Conservation (phyloP, 2,329 filamentous ascomycete species). For the Mollisiaceae sp. region DNA sequence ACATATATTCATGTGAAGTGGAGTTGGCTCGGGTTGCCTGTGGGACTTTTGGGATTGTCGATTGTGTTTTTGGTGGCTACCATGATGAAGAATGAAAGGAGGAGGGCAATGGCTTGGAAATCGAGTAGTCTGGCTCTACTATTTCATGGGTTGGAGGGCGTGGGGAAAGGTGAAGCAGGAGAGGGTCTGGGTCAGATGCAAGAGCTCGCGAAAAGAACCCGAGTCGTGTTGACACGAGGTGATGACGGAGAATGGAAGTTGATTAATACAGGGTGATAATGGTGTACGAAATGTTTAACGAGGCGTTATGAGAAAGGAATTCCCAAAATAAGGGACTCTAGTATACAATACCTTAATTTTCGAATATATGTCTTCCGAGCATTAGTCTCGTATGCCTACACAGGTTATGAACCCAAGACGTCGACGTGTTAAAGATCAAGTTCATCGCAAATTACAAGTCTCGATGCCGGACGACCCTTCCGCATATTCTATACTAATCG, state of each 20-base stretch:
- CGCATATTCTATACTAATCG: too few relatives aligned
- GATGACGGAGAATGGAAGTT: conserved; percentile 21
- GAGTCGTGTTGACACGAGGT: conserved; percentile 13
- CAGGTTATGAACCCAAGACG: too few relatives aligned
- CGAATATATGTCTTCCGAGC: too few relatives aligned
- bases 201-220: conserved; percentile 14
- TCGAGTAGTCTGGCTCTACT: conserved; percentile 19
- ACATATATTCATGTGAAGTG: conserved; percentile 18
- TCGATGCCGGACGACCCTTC: too few relatives aligned
- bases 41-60: conserved; percentile 8
- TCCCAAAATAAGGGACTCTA: too few relatives aligned
- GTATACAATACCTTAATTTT: too few relatives aligned
- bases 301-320: neutral
- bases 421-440: too few relatives aligned
- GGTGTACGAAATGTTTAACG: neutral
- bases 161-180: conserved; percentile 8
- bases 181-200: conserved; percentile 14
- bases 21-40: conserved; percentile 12
- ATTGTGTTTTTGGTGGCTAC: conserved; percentile 14
- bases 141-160: conserved; percentile 20
- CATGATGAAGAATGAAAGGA: conserved; percentile 16
- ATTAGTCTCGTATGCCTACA: too few relatives aligned
- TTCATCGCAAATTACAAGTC: too few relatives aligned
- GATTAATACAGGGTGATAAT: conserved; percentile 13
- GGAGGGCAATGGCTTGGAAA: conserved; percentile 14